Conservation (phyloP, 192 early-diverging fungal genomes). For the Allomyces arbusculus region DNA sequence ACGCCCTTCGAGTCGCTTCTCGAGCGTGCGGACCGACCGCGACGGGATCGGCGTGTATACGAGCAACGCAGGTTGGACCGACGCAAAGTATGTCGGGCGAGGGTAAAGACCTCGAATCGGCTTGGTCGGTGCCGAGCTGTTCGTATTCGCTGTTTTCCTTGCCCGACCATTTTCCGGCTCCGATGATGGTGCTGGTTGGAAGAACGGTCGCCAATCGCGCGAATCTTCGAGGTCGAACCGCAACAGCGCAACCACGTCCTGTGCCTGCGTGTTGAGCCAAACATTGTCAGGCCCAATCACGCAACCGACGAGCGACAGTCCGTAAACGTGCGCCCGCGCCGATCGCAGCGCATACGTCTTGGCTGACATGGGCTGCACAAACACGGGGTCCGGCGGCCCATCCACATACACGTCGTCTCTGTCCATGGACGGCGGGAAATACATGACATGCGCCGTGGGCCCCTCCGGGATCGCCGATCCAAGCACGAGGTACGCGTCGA, state of each 20-base stretch:
- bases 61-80: background rate
- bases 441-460: constrained; percentile 1
- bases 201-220: background rate
- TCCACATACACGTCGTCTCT: background rate
- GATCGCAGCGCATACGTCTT: background rate
- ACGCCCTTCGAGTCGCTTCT: background rate
- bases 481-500: constrained; percentile 2
- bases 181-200: background rate
- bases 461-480: constrained; percentile 1
- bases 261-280: background rate
- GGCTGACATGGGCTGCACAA: background rate
- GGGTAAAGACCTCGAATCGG: background rate
- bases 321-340: background rate
- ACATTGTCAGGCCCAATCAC: background rate
- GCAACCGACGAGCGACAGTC: background rate
- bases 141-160: no score
- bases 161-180: no score
- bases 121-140: background rate
- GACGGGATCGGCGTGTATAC: background rate
- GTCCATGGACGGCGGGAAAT: background rate
- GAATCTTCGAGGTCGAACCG: background rate
- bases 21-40: background rate
- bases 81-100: no score
- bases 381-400: background rate
- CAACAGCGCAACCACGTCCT: background rate